Evolutionary conservation across 345 rosid species (phyloP).

Genomic region (Eucalyptus viminalis): DNA sequence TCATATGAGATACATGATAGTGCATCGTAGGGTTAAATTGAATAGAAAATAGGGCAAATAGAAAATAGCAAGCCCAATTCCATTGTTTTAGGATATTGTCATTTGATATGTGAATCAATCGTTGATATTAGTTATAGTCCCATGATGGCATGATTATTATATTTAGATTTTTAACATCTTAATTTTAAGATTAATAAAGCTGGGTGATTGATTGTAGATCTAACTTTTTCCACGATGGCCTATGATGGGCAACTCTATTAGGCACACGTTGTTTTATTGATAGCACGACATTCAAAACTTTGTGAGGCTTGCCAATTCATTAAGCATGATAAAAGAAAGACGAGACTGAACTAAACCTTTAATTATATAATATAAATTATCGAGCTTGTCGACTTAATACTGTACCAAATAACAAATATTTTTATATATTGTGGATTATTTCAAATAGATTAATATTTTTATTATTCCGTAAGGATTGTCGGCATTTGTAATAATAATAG

Average conservation of each 20-base stretch:
- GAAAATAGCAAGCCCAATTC: background rate
- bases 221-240: background rate
- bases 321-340: background rate
- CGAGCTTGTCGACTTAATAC: background rate
- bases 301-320: fast-evolving
- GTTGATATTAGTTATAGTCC: background rate
- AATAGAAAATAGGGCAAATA: background rate
- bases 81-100: background rate
- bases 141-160: background rate
- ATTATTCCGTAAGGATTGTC: no score
- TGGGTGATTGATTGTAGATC: background rate
- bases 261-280: background rate
- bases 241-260: background rate
- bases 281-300: fast-evolving
- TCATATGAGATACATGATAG: no score
- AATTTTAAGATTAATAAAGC: background rate
- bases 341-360: background rate
- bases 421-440: no score
- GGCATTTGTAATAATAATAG: no score
- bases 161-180: background rate
- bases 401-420: background rate
- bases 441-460: background rate
- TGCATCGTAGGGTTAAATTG: background rate
- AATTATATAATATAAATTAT: no score
- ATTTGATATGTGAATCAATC: fast-evolving